Evolutionary conservation across 169 alveolate species (phyloP).

Genomic region (Plasmodium chabaudi): DNA sequence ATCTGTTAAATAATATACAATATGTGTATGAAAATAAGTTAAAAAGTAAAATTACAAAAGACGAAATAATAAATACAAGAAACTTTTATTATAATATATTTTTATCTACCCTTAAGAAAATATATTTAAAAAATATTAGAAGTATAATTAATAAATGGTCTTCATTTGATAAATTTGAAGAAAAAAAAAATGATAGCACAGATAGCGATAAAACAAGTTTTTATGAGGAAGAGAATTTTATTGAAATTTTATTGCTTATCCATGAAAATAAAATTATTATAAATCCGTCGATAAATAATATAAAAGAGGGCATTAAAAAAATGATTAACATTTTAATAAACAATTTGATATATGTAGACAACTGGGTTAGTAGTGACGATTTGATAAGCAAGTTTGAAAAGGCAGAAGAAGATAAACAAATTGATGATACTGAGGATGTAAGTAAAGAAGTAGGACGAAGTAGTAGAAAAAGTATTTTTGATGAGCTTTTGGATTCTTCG

Average conservation of each 20-base stretch:
- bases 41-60: constrained; percentile 45
- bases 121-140: constrained; percentile 60
- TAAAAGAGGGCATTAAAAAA: constrained; percentile 66
- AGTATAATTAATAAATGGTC: constrained; percentile 63
- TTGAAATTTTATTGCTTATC: constrained; percentile 53
- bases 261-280: constrained; percentile 64
- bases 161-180: neutral
- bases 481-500: constrained; percentile 38
- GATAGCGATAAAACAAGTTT: neutral
- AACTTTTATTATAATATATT: constrained; percentile 69
- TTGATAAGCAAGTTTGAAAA: constrained; percentile 33
- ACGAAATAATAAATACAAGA: constrained; percentile 45
- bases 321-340: constrained; percentile 73
- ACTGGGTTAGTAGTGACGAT: constrained; percentile 70
- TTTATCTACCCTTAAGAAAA: constrained; percentile 26
- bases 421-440: neutral
- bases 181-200: neutral
- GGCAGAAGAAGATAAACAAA: neutral
- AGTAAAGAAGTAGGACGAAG: neutral
- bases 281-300: constrained; percentile 64
- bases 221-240: constrained; percentile 1
- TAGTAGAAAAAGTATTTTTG: constrained; percentile 24
- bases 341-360: constrained; percentile 70
- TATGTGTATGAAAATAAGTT: constrained; percentile 71
- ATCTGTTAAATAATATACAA: constrained; percentile 66